phyloP scores from a whole-genome alignment of 208 protist species.

The Trichomonas vaginalis region DNA sequence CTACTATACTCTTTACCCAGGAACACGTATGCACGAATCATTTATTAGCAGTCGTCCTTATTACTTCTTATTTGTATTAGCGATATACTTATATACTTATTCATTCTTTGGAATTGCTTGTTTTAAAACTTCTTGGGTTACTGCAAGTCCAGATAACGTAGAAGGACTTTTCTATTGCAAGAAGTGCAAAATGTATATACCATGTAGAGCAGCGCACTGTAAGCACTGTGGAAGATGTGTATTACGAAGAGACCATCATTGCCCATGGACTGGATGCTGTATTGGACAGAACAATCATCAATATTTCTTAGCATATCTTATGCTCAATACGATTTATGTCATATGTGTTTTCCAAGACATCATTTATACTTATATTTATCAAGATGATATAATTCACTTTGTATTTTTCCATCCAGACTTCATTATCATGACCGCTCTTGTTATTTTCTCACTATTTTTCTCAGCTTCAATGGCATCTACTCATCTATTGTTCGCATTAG shows the following conservation, averaged over 20 bases:
- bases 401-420: not conserved
- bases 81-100: too few relatives aligned
- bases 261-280: not conserved
- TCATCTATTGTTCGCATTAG: not conserved
- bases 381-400: not conserved
- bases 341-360: not conserved
- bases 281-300: not conserved
- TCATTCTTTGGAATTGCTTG: too few relatives aligned
- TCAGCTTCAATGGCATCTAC: not conserved
- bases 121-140: not conserved
- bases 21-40: too few relatives aligned
- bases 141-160: not conserved
- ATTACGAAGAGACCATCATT: not conserved
- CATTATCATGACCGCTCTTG: not conserved
- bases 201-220: not conserved
- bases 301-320: not conserved
- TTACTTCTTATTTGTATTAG: too few relatives aligned
- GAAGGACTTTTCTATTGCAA: not conserved
- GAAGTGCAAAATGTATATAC: not conserved
- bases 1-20: too few relatives aligned
- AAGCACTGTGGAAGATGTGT: not conserved
- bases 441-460: not conserved
- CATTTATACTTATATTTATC: not conserved
- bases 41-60: too few relatives aligned
- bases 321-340: not conserved